Evolutionary conservation across 176 grass and related monocot genomes (phyloP).

Genomic region (Metroxylon sagu): DNA sequence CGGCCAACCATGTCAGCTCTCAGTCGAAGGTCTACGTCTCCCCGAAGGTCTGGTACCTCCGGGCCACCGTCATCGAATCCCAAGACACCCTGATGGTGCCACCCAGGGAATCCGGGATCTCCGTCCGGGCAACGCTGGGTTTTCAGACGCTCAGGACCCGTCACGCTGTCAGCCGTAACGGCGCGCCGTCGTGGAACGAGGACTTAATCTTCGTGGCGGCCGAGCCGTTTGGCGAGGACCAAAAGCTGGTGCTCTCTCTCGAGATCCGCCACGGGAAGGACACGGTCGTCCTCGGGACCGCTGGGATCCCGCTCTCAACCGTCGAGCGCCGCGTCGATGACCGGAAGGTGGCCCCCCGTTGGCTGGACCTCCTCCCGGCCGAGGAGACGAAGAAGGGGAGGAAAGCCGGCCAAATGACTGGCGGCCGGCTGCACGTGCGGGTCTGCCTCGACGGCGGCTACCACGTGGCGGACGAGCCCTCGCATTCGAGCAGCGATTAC

Average conservation of each 20-base stretch:
- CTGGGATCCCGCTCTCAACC: slow-evolving; percentile 39
- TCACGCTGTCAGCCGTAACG: slow-evolving; percentile 33
- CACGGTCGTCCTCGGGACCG: slow-evolving; percentile 42
- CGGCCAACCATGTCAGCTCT: slow-evolving; percentile 24
- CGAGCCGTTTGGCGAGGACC: slow-evolving; percentile 60
- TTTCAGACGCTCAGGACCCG: slow-evolving; percentile 58
- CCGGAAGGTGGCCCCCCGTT: slow-evolving; percentile 66
- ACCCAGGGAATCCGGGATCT: slow-evolving; percentile 45
- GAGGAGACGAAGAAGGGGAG: slow-evolving; percentile 35
- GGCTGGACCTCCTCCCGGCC: slow-evolving; percentile 61
- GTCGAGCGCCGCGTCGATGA: slow-evolving; percentile 83
- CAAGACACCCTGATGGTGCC: slow-evolving; percentile 55
- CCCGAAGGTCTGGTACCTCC: slow-evolving; percentile 80
- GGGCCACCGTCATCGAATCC: slow-evolving; percentile 72
- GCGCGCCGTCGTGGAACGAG: slow-evolving; percentile 78
- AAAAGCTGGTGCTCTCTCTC: slow-evolving; percentile 59
- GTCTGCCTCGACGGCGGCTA: slow-evolving; percentile 86
- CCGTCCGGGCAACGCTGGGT: slow-evolving; percentile 44
- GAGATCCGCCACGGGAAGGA: slow-evolving; percentile 74
- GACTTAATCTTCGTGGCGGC: slow-evolving; percentile 80
- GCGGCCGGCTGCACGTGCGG: slow-evolving; percentile 66
- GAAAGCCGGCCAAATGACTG: slow-evolving; percentile 31
- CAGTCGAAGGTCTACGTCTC: slow-evolving; percentile 78
- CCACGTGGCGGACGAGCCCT: slow-evolving; percentile 67
- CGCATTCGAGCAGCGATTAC: slow-evolving; percentile 59